Evolutionary conservation across 1,284 basidiomycete species (phyloP), one percentile per base, ranked within the genome.

Genomic region (Boletus sp.): DNA sequence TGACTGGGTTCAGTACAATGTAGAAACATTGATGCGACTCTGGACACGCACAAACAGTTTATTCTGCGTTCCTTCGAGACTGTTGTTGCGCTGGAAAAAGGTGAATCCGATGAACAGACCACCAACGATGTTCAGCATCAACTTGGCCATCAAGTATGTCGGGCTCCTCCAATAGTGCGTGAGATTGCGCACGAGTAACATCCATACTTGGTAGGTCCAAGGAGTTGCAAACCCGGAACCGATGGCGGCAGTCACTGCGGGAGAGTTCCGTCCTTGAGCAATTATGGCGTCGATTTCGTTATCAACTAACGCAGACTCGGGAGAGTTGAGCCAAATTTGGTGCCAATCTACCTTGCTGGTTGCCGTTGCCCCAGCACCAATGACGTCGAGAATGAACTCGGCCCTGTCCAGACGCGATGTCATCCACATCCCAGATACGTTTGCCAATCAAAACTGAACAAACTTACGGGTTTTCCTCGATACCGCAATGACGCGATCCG

Each of bases 31-130:
- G 31, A 21, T 6, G 2, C 3, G 10, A 51, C 14, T 11, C 11
- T 21, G 21, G 13, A 40, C 37, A 71, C 74, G 37, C 40, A 72
- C 71, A 52, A 95, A 95, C 47, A 95, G 83, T 74, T 94, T 91
- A 76, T 93, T 91, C 74, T 94, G 92, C 0, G 89, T 86, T 51
- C 91, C 93, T 64, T 88, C 85, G 54, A 88, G 81, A 5, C 83
- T 82, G 56, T 85, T 78, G 59, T 86, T 84, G 4, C 89, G 78
- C 60, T 87, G 79, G 81, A 81, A 95, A 80, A 94, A 86, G n/a
- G 83, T 81, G 66, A 86, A 86, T 3, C 85, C 87, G 54, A 88
- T 86, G 66, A 92, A 85, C 1, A 92, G 77, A 13, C 84, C 85
- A 1, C 79, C 77, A 3, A 80, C 69, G 55, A 84, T 76, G 65